These are phyloP conservation scores for Blepharisma stoltei DNA, from an alignment of 73 alveolate species.

Conservation along the genomic window DNA sequence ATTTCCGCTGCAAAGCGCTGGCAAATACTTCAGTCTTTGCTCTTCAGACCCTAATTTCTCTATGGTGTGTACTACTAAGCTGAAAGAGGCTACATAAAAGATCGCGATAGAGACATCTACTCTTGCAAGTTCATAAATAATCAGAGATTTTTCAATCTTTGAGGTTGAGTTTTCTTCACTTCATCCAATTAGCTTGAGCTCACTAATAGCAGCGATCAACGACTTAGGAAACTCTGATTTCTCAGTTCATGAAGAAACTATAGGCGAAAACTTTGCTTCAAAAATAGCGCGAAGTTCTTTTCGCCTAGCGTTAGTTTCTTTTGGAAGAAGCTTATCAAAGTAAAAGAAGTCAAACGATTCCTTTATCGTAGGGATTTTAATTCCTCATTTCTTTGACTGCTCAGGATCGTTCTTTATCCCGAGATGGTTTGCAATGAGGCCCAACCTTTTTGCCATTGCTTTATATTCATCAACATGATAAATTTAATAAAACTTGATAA, in stretches of 20 bases:
- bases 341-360: not conserved
- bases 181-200: not conserved
- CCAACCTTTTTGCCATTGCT: no score
- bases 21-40: constrained; percentile 42
- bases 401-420: no score
- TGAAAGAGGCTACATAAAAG: constrained; percentile 35
- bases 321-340: constrained; percentile 22
- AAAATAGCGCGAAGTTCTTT: constrained; percentile 3
- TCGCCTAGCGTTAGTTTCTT: not conserved
- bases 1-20: constrained; percentile 27
- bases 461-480: no score
- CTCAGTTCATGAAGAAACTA: not conserved
- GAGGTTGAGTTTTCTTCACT: not conserved
- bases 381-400: constrained; percentile 21
- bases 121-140: constrained; percentile 44
- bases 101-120: constrained; percentile 47
- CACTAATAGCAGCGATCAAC: not conserved
- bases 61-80: constrained; percentile 43
- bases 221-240: not conserved
- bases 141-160: constrained; percentile 35
- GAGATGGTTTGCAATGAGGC: no score
- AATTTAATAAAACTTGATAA: no score
- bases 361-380: not conserved
- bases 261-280: not conserved
- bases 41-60: constrained; percentile 52